Conservation (phyloP, 1,284 basidiomycete genomes). For the Inonotus hispidus region DNA sequence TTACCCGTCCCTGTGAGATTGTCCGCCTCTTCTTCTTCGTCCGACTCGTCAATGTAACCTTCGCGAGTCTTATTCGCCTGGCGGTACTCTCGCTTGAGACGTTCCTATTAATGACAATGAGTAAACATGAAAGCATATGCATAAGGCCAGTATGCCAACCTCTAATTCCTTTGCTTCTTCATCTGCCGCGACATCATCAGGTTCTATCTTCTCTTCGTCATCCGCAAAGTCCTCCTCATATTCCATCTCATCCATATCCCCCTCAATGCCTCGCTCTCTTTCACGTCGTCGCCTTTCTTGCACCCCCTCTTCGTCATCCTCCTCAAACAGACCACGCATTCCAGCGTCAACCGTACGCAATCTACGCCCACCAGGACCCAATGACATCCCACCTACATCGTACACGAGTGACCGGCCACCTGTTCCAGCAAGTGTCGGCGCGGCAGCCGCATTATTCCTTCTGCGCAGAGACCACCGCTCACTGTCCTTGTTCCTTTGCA, state of each 20-base stretch:
- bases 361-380: conserved; percentile 58
- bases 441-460: conserved; percentile 47
- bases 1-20: conserved; percentile 64
- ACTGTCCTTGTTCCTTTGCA: conserved; percentile 65
- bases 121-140: conserved; percentile 1
- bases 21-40: conserved; percentile 58
- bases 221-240: conserved; percentile 85
- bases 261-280: conserved; percentile 61
- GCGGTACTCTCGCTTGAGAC: conserved; percentile 78
- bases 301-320: conserved; percentile 61
- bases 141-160: conserved; percentile 34
- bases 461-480: conserved; percentile 62
- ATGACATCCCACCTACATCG: conserved; percentile 35
- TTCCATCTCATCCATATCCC: conserved; percentile 74
- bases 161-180: conserved; percentile 85
- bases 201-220: conserved; percentile 75
- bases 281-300: conserved; percentile 39
- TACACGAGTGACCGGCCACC: conserved; percentile 42
- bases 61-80: conserved; percentile 69
- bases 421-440: conserved; percentile 34
- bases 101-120: conserved; percentile 47
- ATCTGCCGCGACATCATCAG: conserved; percentile 62
- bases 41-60: conserved; percentile 61
- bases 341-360: conserved; percentile 61
- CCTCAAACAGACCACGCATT: conserved; percentile 54